These are phyloP conservation scores for Botrytis fabae DNA, from an alignment of 2,329 filamentous ascomycete species.

Conservation along the genomic window DNA sequence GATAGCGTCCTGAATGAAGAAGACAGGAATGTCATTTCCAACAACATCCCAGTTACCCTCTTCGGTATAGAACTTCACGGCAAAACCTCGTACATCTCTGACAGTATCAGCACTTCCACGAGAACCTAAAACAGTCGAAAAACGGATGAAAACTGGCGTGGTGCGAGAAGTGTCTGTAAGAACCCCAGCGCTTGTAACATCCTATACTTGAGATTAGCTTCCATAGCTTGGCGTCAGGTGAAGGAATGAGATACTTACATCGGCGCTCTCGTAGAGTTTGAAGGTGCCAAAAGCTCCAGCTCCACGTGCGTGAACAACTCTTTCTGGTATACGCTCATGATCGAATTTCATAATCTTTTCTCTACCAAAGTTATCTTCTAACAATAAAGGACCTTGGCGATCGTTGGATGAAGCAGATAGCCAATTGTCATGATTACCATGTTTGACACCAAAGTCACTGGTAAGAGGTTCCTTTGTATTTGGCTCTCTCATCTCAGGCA, in stretches of 20 bases:
- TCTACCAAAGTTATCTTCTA: constrained; percentile 71
- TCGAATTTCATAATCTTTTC: constrained; percentile 80
- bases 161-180: constrained; percentile 67
- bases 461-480: constrained; percentile 63
- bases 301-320: constrained; percentile 65
- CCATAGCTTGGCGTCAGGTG: not conserved
- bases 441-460: constrained; percentile 74
- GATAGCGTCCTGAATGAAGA: constrained; percentile 74
- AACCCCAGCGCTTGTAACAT: constrained; percentile 60
- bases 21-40: constrained; percentile 73
- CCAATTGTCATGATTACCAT: constrained; percentile 76
- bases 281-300: constrained; percentile 67
- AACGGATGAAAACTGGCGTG: constrained; percentile 69
- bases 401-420: constrained; percentile 63
- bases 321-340: constrained; percentile 67
- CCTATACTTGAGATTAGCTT: not conserved
- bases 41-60: constrained; percentile 78
- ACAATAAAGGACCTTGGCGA: constrained; percentile 63
- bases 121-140: constrained; percentile 76
- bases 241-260: constrained; percentile 37
- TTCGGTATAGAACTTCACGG: constrained; percentile 73
- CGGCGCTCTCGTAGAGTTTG: constrained; percentile 62
- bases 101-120: constrained; percentile 78
- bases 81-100: constrained; percentile 80
- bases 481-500: constrained; percentile 55